A percentile compares a stretch with the other conserved stretches of the same genome.
These are phyloP conservation scores for Penicillium angulare DNA, from an alignment of 495 filamentous ascomycete genomes.

Conservation along the genomic window DNA sequence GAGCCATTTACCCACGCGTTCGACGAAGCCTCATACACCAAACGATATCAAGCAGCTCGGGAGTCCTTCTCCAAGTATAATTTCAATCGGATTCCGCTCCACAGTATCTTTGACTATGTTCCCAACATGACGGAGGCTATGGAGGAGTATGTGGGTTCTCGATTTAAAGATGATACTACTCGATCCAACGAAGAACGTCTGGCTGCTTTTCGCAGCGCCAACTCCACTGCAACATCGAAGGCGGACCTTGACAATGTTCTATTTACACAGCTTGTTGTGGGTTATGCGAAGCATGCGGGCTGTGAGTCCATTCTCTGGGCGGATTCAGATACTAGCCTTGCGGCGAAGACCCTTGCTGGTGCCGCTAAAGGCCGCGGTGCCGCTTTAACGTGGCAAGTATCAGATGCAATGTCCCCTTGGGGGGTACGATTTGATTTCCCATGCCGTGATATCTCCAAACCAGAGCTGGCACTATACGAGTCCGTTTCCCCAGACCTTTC, in stretches of 20 bases:
- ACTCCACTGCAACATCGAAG: conserved; percentile 70
- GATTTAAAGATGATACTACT: conserved; percentile 28
- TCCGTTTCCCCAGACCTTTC: conserved; percentile 53
- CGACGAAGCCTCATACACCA: conserved; percentile 19
- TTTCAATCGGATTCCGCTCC: conserved; percentile 54
- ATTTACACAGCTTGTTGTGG: conserved; percentile 65
- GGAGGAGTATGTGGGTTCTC: conserved; percentile 23
- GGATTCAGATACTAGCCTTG: conserved; percentile 81
- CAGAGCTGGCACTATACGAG: conserved; percentile 68
- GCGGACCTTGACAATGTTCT: conserved; percentile 70
- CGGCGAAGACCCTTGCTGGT: conserved; percentile 79
- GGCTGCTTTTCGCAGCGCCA: conserved; percentile 49
- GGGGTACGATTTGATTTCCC: conserved; percentile 65
- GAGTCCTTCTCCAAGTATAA: conserved; percentile 58
- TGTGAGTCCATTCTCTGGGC: conserved; percentile 78
- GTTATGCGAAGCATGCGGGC: conserved; percentile 54
- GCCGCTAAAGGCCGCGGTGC: conserved; percentile 89
- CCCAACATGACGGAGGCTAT: conserved; percentile 30
- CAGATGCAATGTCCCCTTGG: conserved; percentile 66
- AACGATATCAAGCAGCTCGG: conserved; percentile 37
- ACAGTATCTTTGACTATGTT: conserved; percentile 53
- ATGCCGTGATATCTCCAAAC: conserved; percentile 76
- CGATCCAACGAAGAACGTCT: conserved; percentile 45
- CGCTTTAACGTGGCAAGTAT: conserved; percentile 74
- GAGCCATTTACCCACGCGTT: conserved; percentile 48